Evolutionary conservation across 139 green algal species (phyloP).

Genomic region (Picochlorum sp.): DNA sequence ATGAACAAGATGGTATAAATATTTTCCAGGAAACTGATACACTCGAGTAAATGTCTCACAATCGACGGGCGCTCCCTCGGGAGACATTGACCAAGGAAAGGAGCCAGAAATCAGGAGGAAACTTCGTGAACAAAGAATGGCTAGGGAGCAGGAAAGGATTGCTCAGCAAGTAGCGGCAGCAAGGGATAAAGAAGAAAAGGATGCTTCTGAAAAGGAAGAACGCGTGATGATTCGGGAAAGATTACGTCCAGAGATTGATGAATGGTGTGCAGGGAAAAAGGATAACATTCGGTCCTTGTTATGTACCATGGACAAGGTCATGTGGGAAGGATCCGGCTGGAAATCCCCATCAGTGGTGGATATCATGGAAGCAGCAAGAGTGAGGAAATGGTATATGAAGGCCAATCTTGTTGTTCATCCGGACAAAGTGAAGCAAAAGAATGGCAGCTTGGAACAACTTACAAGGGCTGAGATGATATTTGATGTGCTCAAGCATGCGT

Average conservation of each 20-base stretch:
- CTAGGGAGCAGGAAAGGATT: constrained; percentile 28
- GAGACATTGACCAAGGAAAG: constrained; percentile 1
- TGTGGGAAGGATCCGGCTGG: constrained; percentile 82
- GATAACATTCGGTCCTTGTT: constrained; percentile 86
- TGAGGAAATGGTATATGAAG: constrained; percentile 80
- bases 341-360: constrained; percentile 63
- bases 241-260: constrained; percentile 49
- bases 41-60: too few species aligned
- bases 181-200: constrained; percentile 30
- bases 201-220: constrained; percentile 36
- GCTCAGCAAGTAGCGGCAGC: constrained; percentile 24
- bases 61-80: neutral
- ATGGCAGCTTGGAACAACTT: constrained; percentile 70
- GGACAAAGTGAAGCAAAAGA: constrained; percentile 87
- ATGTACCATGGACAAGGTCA: constrained; percentile 68
- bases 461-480: constrained; percentile 87
- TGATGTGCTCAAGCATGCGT: constrained; percentile 78
- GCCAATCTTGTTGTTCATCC: constrained; percentile 91
- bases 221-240: constrained; percentile 51
- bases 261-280: constrained; percentile 53
- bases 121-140: constrained; percentile 19
- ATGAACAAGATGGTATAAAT: constrained; percentile 10
- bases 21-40: neutral
- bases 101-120: constrained; percentile 30
- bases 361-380: constrained; percentile 59